These are phyloP conservation scores for Mycena polygramma DNA, from an alignment of 768 basidiomycete species.

Conservation along the genomic window DNA sequence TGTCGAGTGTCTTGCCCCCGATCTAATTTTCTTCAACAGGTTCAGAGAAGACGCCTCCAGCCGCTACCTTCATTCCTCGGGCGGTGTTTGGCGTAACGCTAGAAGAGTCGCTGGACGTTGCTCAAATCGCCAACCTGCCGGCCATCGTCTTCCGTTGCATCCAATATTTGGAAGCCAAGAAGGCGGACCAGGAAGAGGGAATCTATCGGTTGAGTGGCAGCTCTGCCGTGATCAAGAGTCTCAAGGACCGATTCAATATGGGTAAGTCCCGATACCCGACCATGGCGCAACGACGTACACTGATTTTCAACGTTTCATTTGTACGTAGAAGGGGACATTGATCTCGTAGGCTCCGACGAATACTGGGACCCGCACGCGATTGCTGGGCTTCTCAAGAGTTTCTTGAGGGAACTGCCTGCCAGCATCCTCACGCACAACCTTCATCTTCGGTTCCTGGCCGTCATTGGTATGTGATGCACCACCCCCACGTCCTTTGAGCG, in stretches of 20 bases:
- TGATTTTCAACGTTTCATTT: conserved; percentile 25
- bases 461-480: conserved; percentile 79
- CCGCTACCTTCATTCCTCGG: conserved; percentile 61
- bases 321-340: conserved; percentile 91
- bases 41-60: conserved; percentile 43
- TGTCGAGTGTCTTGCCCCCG: conserved; percentile 19
- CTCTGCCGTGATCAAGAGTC: conserved; percentile 92
- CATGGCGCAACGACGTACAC: not conserved
- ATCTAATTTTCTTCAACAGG: not conserved
- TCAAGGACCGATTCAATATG: conserved; percentile 93
- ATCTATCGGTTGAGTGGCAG: conserved; percentile 97
- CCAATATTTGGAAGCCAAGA: conserved; percentile 93
- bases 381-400: conserved; percentile 93
- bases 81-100: conserved; percentile 92
- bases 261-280: conserved; percentile 63
- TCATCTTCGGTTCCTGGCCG: conserved; percentile 90
- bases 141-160: conserved; percentile 96
- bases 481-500: conserved; percentile 5
- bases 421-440: conserved; percentile 94
- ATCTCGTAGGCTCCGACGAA: conserved; percentile 88
- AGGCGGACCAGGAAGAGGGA: conserved; percentile 97
- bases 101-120: conserved; percentile 89
- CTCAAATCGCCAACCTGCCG: conserved; percentile 90
- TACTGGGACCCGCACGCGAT: conserved; percentile 99
- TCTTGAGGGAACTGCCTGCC: conserved; percentile 92